Percentiles rank a stretch among this genome's conserved stretches.
phyloP scores from a whole-genome alignment of 345 rosid genomes.

The Raphanus raphanistrum region DNA sequence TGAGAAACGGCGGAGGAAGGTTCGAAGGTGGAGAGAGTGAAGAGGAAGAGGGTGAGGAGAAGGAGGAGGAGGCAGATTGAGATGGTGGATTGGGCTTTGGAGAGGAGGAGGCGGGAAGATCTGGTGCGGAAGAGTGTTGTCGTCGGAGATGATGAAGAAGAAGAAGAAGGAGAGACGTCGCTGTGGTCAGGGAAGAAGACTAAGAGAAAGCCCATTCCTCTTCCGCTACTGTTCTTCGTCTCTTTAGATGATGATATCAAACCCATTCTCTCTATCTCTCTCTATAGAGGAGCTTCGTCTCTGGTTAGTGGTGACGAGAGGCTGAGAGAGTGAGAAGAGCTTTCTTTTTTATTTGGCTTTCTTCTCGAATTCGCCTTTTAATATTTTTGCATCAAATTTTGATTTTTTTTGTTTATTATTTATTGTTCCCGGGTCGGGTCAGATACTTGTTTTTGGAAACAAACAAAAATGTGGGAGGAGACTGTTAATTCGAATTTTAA shows the following conservation, averaged over 20 bases:
- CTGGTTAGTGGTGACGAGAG: constrained; percentile 29
- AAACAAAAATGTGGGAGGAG: not conserved
- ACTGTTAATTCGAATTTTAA: not conserved
- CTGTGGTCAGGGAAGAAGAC: constrained; percentile 74
- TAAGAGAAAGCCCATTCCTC: constrained; percentile 68
- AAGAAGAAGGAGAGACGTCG: constrained; percentile 22
- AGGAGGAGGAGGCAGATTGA: constrained; percentile 73
- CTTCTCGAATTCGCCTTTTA: constrained; percentile 20
- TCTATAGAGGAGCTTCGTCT: not conserved
- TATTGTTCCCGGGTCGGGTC: not conserved
- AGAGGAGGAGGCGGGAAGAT: constrained; percentile 46
- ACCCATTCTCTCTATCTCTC: constrained; percentile 14
- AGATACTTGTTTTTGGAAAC: not conserved
- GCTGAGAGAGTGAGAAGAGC: not conserved
- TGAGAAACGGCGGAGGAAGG: constrained; percentile 7
- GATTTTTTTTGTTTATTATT: not conserved
- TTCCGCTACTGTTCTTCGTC: constrained; percentile 23
- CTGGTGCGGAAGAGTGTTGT: constrained; percentile 49
- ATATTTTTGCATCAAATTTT: not conserved
- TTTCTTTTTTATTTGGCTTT: not conserved
- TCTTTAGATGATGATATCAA: constrained; percentile 31
- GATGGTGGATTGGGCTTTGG: constrained; percentile 80
- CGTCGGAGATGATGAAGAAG: not conserved
- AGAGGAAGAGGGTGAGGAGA: constrained; percentile 70
- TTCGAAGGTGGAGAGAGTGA: constrained; percentile 69